Evolutionary conservation across 1,139 yeast species (phyloP).

Genomic region (Debaryomyces coudertii): DNA sequence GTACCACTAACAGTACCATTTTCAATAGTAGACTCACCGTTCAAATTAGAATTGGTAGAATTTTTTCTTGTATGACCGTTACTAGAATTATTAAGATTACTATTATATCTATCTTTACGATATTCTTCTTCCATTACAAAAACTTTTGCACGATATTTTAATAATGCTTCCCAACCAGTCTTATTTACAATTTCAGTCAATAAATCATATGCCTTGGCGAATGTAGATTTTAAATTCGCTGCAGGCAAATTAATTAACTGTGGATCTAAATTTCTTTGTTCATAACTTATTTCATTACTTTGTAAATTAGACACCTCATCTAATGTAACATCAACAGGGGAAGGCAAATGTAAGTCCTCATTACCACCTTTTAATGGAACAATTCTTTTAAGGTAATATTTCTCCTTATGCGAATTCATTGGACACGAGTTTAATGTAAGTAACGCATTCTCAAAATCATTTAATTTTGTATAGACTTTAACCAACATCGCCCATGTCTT

Average conservation of each 20-base stretch:
- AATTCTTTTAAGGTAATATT: slow-evolving; percentile 56
- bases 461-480: slow-evolving; percentile 67
- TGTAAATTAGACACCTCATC: slow-evolving; percentile 62
- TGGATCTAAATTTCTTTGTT: slow-evolving; percentile 64
- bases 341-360: slow-evolving; percentile 70
- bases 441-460: slow-evolving; percentile 76
- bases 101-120: slow-evolving; percentile 43
- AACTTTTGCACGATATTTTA: slow-evolving; percentile 77
- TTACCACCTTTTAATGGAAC: slow-evolving; percentile 58
- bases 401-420: slow-evolving; percentile 75
- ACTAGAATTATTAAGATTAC: slow-evolving; percentile 8
- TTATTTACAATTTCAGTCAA: slow-evolving; percentile 70
- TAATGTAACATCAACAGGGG: slow-evolving; percentile 76
- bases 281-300: slow-evolving; percentile 52
- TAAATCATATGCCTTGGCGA: slow-evolving; percentile 76
- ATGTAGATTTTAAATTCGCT: slow-evolving; percentile 74
- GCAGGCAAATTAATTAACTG: slow-evolving; percentile 75
- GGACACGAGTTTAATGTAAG: slow-evolving; percentile 89
- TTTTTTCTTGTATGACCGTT: slow-evolving; percentile 21
- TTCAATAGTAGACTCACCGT: slow-evolving; percentile 15
- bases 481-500: slow-evolving; percentile 80
- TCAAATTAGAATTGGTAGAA: slow-evolving; percentile 20
- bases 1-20: slow-evolving; percentile 12
- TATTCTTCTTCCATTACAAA: slow-evolving; percentile 97
- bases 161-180: slow-evolving; percentile 89